Base-by-base conservation (phyloP, 495 filamentous ascomycete genomes). In the Penicillium malachiteum region DNA sequence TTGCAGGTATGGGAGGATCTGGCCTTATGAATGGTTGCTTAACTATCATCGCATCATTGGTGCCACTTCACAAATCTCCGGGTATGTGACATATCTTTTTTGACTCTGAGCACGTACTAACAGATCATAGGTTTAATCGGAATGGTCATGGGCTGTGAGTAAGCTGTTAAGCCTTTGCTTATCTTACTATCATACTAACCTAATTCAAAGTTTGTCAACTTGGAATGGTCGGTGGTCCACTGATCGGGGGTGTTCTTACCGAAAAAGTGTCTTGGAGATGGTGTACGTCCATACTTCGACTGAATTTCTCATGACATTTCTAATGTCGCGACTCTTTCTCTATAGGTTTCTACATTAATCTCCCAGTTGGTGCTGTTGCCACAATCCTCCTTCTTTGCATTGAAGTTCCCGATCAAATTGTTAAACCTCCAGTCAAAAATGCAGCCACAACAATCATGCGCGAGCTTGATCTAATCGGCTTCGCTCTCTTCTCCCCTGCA, bases 321-420 rank as follows among this genome's bases (percentile, higher is more conserved):
- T 35, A 38, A 44, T 13, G 35, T 35, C 11, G 31, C 21, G 1
- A 26, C 21, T 26, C 21, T 50, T 44, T 13, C 48, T 17, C 26
- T 38, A 33, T 54, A 79, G 71, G 84, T 62, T 87, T 87, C 62
- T 87, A 83, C 58, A 80, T 87, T 52, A 88, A 87, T 60, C 73
- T 87, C 18, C 84, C 84, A 0, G 72, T 86, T 40, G 84, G 83
- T 12, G 82, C 56, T 4, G 47, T 83, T 11, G 73, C 78, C 2
- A 75, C 68, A 7, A 14, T 76, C 7, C 58, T 84, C 16, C 48
- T 73, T 11, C 38, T 84, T 14, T 71, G 84, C 54, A 60, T 82
- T 54, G 60, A 72, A 5, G 72, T 84, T 5, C 83, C 85, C 4
- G 63, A 77, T 48, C 57, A 74, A 13, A 68, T 60, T 4, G 42